phyloP scores from a whole-genome alignment of 306 rosid genomes.

The Begonia peltatifolia region DNA sequence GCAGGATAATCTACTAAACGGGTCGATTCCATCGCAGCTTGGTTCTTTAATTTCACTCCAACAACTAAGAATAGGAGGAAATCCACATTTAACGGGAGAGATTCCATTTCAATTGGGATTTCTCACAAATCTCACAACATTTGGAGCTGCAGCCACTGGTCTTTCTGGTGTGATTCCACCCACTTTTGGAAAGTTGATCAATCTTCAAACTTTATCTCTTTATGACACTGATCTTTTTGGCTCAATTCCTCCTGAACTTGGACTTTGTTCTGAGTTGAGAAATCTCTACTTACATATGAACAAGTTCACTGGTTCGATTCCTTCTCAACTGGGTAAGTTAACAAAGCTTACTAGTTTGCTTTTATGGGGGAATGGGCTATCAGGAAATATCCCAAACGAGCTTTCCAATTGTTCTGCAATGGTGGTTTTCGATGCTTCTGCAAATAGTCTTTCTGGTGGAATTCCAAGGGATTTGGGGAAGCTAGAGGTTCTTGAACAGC shows the following conservation, averaged over 20 bases:
- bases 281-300: slow-evolving; percentile 73
- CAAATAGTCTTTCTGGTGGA: slow-evolving; percentile 59
- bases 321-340: slow-evolving; percentile 60
- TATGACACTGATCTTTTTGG: slow-evolving; percentile 78
- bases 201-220: slow-evolving; percentile 68
- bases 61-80: slow-evolving; percentile 82
- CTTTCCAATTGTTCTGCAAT: slow-evolving; percentile 80
- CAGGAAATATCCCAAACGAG: slow-evolving; percentile 71
- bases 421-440: slow-evolving; percentile 66
- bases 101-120: slow-evolving; percentile 64
- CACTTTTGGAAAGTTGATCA: slow-evolving; percentile 68
- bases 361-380: slow-evolving; percentile 66
- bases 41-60: slow-evolving; percentile 73
- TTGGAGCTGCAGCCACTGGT: slow-evolving; percentile 91
- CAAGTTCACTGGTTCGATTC: slow-evolving; percentile 66
- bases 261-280: slow-evolving; percentile 67
- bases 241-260: slow-evolving; percentile 63
- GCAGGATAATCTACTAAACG: slow-evolving; percentile 69
- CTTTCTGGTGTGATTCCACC: slow-evolving; percentile 76
- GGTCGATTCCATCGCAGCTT: slow-evolving; percentile 68
- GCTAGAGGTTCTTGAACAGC: slow-evolving; percentile 64
- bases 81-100: slow-evolving; percentile 63
- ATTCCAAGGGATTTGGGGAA: slow-evolving; percentile 77
- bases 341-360: slow-evolving; percentile 70
- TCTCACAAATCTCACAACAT: slow-evolving; percentile 71